A percentile compares a stretch with the other conserved stretches of the same genome.
Evolutionary conservation across 2,329 filamentous ascomycete genomes (phyloP).

Genomic region (Trichocomaceae sp.): DNA sequence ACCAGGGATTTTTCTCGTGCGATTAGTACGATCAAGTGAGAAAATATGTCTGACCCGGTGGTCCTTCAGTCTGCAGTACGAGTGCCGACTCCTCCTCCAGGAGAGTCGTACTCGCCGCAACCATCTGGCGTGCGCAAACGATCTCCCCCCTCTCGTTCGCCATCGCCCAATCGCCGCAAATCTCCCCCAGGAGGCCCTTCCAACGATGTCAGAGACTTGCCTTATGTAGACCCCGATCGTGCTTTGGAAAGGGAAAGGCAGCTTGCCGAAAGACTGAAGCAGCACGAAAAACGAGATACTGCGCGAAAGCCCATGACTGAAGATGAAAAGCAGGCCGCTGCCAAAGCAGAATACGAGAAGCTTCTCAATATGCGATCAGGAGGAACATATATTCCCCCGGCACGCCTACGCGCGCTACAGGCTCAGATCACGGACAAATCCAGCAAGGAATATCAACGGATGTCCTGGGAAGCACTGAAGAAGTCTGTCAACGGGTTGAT

Average conservation of each 20-base stretch:
- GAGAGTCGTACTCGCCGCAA: slow-evolving; percentile 42
- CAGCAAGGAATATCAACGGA: slow-evolving; percentile 95
- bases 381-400: slow-evolving; percentile 93
- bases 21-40: not conserved
- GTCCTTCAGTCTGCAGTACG: slow-evolving; percentile 53
- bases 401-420: slow-evolving; percentile 81
- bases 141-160: slow-evolving; percentile 50
- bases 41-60: slow-evolving; percentile 41
- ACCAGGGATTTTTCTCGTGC: not conserved
- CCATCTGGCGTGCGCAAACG: slow-evolving; percentile 50
- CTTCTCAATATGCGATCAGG: slow-evolving; percentile 87
- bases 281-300: slow-evolving; percentile 44
- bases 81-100: slow-evolving; percentile 51
- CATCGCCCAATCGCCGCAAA: slow-evolving; percentile 46
- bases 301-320: slow-evolving; percentile 54
- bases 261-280: slow-evolving; percentile 48
- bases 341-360: slow-evolving; percentile 90
- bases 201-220: slow-evolving; percentile 34
- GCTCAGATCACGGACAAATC: slow-evolving; percentile 95
- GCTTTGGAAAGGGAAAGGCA: slow-evolving; percentile 46
- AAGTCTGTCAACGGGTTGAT: slow-evolving; percentile 98
- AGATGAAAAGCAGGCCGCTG: slow-evolving; percentile 78
- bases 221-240: slow-evolving; percentile 46
- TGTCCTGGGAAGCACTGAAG: slow-evolving; percentile 98
- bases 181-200: slow-evolving; percentile 37